Conservation (phyloP, 2,329 filamentous ascomycete genomes). For the Xylariaceae sp. region DNA sequence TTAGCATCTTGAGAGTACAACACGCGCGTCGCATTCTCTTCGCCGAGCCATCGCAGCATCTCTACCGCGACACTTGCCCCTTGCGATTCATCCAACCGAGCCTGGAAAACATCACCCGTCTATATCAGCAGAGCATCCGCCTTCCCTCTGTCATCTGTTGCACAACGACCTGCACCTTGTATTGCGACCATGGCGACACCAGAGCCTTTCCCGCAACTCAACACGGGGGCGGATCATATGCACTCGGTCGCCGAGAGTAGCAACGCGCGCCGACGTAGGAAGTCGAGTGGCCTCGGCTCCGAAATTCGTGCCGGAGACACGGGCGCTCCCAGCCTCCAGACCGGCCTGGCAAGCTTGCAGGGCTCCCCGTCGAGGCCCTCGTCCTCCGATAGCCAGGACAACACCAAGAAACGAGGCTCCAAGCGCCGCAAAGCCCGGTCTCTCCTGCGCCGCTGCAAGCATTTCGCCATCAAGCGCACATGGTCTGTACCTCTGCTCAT, state of each 20-base stretch:
- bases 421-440: conserved; percentile 54
- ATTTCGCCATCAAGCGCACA: conserved; percentile 52
- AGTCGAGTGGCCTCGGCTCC: conserved; percentile 51
- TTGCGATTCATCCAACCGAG: background rate
- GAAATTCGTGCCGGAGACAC: conserved; percentile 53
- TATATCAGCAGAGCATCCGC: no score
- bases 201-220: conserved; percentile 55
- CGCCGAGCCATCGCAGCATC: background rate
- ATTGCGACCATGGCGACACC: conserved; percentile 36
- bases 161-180: background rate
- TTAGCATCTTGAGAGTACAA: conserved; percentile 18
- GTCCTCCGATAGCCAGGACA: conserved; percentile 17
- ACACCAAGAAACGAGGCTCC: conserved; percentile 38
- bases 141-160: background rate
- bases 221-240: conserved; percentile 45
- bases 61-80: no score
- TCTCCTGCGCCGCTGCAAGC: conserved; percentile 48
- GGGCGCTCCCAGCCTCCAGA: conserved; percentile 50
- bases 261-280: conserved; percentile 45
- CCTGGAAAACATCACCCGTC: background rate
- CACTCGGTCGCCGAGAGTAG: conserved; percentile 33
- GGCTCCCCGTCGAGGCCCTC: conserved; percentile 11
- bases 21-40: background rate
- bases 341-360: conserved; percentile 44
- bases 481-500: conserved; percentile 66